Percentiles rank a stretch among this genome's conserved stretches.
These are phyloP conservation scores for Apiospora koreana DNA, from an alignment of 2,329 filamentous ascomycete species.

Conservation along the genomic window DNA sequence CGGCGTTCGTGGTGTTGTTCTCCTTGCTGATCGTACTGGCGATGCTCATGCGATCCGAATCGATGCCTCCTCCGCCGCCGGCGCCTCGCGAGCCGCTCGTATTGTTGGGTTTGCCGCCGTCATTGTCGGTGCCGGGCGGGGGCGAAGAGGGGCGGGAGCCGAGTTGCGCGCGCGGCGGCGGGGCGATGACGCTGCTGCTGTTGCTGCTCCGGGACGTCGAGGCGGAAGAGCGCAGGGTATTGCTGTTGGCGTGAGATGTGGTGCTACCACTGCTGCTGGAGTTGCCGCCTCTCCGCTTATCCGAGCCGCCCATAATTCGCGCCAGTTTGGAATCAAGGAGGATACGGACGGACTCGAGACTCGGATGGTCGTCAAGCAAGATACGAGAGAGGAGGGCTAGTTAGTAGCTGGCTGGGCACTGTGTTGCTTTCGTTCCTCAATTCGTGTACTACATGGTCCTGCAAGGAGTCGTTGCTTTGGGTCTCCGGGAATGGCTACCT, in stretches of 20 bases:
- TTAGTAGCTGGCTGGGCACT: neutral
- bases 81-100: constrained; percentile 8
- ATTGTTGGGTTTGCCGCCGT: constrained; percentile 26
- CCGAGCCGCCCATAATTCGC: constrained; percentile 40
- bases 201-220: constrained; percentile 24
- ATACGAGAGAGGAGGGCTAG: neutral
- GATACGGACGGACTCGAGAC: too few species aligned
- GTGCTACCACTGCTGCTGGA: neutral
- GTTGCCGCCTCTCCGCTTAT: constrained; percentile 43
- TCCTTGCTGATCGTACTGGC: constrained; percentile 17
- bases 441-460: neutral
- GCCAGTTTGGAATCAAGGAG: neutral
- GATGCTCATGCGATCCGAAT: constrained; percentile 22
- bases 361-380: neutral
- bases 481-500: neutral
- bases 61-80: neutral
- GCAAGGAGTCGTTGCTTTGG: neutral
- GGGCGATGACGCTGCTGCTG: constrained; percentile 37
- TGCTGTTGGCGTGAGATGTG: constrained; percentile 23
- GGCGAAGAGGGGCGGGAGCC: constrained; percentile 30
- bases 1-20: neutral
- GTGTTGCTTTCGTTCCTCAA: neutral
- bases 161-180: constrained; percentile 43
- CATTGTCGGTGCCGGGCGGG: constrained; percentile 34
- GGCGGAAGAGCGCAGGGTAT: constrained; percentile 33